Evolutionary conservation across 1,284 basidiomycete genomes (phyloP).

Genomic region (Ustilago shanxiensis): DNA sequence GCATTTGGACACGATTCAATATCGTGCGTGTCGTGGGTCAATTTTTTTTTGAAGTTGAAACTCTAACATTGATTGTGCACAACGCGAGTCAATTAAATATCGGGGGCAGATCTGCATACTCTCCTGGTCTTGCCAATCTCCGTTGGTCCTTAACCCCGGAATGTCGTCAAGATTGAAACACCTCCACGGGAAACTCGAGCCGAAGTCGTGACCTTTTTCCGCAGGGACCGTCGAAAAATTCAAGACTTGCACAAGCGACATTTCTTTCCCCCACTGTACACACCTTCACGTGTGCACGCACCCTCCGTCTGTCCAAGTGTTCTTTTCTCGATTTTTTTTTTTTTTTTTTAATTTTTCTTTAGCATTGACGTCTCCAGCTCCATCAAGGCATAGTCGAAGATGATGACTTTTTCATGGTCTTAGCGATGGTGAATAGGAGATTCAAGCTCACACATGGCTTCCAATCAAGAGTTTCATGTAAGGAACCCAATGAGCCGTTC

Average conservation of each 20-base stretch:
- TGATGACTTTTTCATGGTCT: not conserved
- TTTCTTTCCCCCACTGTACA: not conserved
- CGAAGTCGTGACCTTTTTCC: not conserved
- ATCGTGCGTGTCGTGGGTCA: no score
- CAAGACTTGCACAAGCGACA: conserved; percentile 8
- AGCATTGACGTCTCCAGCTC: not conserved
- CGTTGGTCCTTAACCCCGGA: conserved; percentile 29
- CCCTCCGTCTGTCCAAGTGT: no score
- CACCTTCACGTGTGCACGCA: conserved; percentile 4
- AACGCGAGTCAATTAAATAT: not conserved
- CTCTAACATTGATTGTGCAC: conserved; percentile 1
- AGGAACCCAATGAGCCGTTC: no score
- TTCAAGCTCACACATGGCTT: no score
- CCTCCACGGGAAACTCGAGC: conserved; percentile 19
- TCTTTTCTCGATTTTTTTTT: not conserved
- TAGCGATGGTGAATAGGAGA: not conserved
- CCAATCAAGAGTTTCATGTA: not conserved
- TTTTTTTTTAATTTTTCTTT: no score
- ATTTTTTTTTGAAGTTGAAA: no score
- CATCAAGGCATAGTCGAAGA: not conserved
- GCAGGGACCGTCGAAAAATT: conserved; percentile 1
- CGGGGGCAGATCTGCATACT: not conserved
- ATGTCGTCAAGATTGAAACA: not conserved
- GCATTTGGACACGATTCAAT: no score
- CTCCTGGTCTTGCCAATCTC: conserved; percentile 18